A percentile compares a stretch with the other conserved stretches of the same genome.
Evolutionary conservation across 2,329 filamentous ascomycete genomes (phyloP).

Genomic region (Nemania serpens): DNA sequence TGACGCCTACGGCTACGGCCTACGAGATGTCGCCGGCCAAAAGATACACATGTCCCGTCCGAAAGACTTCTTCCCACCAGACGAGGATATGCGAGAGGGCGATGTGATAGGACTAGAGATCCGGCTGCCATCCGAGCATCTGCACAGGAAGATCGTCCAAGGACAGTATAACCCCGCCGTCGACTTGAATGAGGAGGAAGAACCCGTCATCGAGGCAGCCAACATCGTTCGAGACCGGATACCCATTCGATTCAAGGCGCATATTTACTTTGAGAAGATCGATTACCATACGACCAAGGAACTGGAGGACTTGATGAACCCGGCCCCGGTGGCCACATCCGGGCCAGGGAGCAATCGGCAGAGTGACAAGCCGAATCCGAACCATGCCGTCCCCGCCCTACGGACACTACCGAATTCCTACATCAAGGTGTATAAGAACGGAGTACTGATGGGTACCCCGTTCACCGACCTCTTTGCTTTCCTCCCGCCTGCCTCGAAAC

Average conservation of each 20-base stretch:
- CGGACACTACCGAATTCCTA: conserved; percentile 84
- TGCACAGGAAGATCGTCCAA: conserved; percentile 87
- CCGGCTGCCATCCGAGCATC: conserved; percentile 78
- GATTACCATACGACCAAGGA: conserved; percentile 88
- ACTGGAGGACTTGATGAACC: conserved; percentile 82
- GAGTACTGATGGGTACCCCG: conserved; percentile 79
- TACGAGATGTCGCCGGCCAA: conserved; percentile 87
- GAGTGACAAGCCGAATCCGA: conserved; percentile 66
- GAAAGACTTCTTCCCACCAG: conserved; percentile 82
- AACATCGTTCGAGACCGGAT: conserved; percentile 96
- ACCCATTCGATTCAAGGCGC: conserved; percentile 90
- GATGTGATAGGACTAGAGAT: conserved; percentile 93
- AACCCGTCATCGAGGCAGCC: conserved; percentile 60
- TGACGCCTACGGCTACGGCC: conserved; percentile 90
- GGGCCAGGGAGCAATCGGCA: conserved; percentile 46
- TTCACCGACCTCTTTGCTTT: conserved; percentile 90
- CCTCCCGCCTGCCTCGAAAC: conserved; percentile 83
- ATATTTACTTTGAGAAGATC: conserved; percentile 91
- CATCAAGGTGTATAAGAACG: conserved; percentile 94
- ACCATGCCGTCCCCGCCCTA: conserved; percentile 73
- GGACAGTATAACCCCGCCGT: conserved; percentile 87
- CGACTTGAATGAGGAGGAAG: conserved; percentile 66
- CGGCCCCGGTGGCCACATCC: conserved; percentile 56
- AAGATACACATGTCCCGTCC: conserved; percentile 92
- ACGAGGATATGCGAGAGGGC: conserved; percentile 81